Evolutionary conservation across 345 rosid species (phyloP), one percentile per base, ranked within the genome.

Genomic region (Acer negundo): DNA sequence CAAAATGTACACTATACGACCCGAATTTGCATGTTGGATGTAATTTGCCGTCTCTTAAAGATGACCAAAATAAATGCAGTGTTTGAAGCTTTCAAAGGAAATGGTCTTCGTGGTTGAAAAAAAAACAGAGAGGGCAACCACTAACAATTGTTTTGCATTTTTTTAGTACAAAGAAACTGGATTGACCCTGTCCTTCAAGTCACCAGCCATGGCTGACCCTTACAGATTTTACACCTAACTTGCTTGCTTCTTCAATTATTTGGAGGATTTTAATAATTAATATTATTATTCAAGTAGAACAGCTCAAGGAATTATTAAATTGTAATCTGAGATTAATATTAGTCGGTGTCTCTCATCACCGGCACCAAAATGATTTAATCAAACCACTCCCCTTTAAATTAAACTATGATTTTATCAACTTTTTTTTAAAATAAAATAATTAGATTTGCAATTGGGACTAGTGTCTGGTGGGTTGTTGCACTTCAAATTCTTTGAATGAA

Each of bases 161-260:
- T 26, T 8, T 20, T 1, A 22, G 82, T 72, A 75, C 71, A 47
- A 77, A 62, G 71, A 72, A 65, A 24, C 78, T 56, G 74, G 65
- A 80, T 79, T 70, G 85, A 80, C 79, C 79, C 23, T 24, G 66
- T 63, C 81, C 11, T 3, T 13, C 6, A 3, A 42, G 31, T 49
- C 72, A 80, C 73, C 69, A 58, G 77, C 78, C 77, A 66, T 3
- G 28, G 74, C 72, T 62, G 80, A 79, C 75, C 76, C 66, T 49
- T 20, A 40, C 56, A 22, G 49, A 38, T 49, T 66, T 76, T 68
- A 67, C 78, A 81, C 81, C 84, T 15, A 83, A 70, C 75, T 73
- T 72, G 78, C 69, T 38, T 70, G 22, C 63, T 42, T 31, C 5
- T 38, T 79, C 55, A 22, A 49, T 16, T 10, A 12, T 64, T 76